Evolutionary conservation across 768 basidiomycete genomes (phyloP), one percentile per base, ranked within the genome.

Genomic region (Dendrothele bispora): DNA sequence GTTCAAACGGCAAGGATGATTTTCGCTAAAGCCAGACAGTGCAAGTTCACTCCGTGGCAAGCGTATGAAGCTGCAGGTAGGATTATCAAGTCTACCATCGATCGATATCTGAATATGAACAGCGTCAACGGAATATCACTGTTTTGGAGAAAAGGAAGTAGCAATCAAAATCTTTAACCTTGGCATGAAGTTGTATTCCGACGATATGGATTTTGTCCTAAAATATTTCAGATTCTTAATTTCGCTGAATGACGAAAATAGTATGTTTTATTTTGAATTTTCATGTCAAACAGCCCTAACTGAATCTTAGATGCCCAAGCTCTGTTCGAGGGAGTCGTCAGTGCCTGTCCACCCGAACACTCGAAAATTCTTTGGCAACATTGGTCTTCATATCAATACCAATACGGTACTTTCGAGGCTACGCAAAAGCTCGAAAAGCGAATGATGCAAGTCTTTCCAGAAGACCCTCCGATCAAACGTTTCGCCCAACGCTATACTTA

Each of bases 111-210:
- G 8, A 8, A 17, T 17, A 4, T 44, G 50, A 42, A 14, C 60
- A 94, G 95, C 95, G 0, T 62, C 95, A 56, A 90, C 95, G 82
- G 95, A 98, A 64, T 95, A 97, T 60, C 93, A 97, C 62, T 91
- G 86, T 59, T 88, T 87, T 48, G 86, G 89, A 34, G 80, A 79
- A 50, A 79, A 74, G 49, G 68, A 79, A 3, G 85, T 98, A 24
- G 89, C 95, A 0, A 88, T 83, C 38, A 79, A 92, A 37, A 94
- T 99, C 51, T 98, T 95, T 61, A 94, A 97, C 66, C 87, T 89
- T 54, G 95, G 94, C 18, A 67, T 97, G 60, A 91, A 95, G 60
- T 68, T 73, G 12, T 97, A 89, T 62, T 79, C 80, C 3, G 84
- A 88, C 22, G 88, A 95, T 52, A 78, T 86, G 28, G 88, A 93